Base-by-base conservation (phyloP, 768 basidiomycete species). In the Amanita molliuscula region DNA sequence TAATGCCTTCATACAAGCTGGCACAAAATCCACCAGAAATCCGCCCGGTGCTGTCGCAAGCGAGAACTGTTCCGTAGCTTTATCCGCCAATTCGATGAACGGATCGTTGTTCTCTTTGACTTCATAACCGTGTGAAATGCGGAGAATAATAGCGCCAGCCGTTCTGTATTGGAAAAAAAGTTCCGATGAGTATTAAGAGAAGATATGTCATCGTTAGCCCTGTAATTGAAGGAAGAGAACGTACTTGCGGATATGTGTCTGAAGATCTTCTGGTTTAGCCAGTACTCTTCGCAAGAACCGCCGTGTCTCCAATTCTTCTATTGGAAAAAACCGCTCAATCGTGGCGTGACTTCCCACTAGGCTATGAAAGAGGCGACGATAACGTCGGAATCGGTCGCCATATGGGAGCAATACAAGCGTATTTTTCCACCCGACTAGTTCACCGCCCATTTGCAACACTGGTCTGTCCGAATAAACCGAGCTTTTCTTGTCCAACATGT, bases 401-500 rank as follows among this genome's bases (percentile, higher is more conserved):
- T 77, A 79, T n/a, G 73, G 75, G n/a, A 78, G 60, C 40, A 79
- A 68, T 18, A 73, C 76, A 23, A 78, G 68, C 0, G 74, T 73
- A 48, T 77, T 74, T 52, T 76, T 78, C 77, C 77, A 79, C 35
- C 77, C 77, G 26, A 75, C 69, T 18, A 79, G 67, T 55, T 78
- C 75, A 26, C 76, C 77, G 29, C 69, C 76, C 76, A 77, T 74
- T 50, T 72, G 69, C 11, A 74, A 60, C 42, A 62, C 63, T 43
- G 82, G 82, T n/a, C 82, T 76, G 55, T 84, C 82, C 16, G 82
- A 83, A 60, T 83, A 84, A 37, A 77, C 71, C 23, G 76, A 68
- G 53, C 78, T 79, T 56, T 81, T 81, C 64, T 81, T 81, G 61
- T 84, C 80, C 44, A 84, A 67, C 65, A 84, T 70, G 47, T 82